These are phyloP conservation scores for Sutorius australiensis DNA, from an alignment of 768 basidiomycete species.

Conservation along the genomic window DNA sequence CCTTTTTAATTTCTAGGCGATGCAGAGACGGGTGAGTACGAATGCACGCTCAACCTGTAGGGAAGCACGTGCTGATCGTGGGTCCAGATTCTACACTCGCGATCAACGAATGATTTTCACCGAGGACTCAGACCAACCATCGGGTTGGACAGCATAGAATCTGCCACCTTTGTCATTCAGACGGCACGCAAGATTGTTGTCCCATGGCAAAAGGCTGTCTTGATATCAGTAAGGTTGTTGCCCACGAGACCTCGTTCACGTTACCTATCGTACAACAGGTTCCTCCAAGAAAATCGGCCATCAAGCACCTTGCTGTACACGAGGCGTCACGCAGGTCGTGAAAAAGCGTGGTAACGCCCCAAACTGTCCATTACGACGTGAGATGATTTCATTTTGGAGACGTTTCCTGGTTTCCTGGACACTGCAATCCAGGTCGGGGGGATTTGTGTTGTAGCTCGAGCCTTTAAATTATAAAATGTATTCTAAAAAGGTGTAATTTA, in stretches of 20 bases:
- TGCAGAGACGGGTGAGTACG: conserved; percentile 19
- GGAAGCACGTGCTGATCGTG: conserved; percentile 25
- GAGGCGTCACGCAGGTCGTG: conserved; percentile 15
- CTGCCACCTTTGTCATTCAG: conserved; percentile 21
- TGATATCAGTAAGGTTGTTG: conserved; percentile 19
- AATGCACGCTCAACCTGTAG: conserved; percentile 12
- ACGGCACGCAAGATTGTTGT: conserved; percentile 21
- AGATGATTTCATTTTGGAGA: conserved; percentile 8
- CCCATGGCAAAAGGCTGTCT: conserved; percentile 16
- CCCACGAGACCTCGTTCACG: not conserved
- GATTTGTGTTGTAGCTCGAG: conserved; percentile 2
- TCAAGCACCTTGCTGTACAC: conserved; percentile 13
- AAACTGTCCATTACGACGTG: conserved; percentile 6
- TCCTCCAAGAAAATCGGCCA: conserved; percentile 17
- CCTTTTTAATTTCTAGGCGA: conserved; percentile 23
- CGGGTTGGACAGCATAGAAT: conserved; percentile 7
- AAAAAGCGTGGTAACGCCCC: conserved; percentile 8
- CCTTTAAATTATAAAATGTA: conserved; percentile 4
- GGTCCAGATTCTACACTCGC: conserved; percentile 16
- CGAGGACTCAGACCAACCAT: conserved; percentile 1
- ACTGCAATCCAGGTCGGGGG: not conserved
- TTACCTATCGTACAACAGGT: conserved; percentile 20
- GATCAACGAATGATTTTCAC: conserved; percentile 12
- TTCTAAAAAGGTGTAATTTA: not conserved
- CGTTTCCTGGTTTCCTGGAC: not conserved